phyloP scores from a whole-genome alignment of 768 basidiomycete genomes.

The Coprinopsis cinerea region DNA sequence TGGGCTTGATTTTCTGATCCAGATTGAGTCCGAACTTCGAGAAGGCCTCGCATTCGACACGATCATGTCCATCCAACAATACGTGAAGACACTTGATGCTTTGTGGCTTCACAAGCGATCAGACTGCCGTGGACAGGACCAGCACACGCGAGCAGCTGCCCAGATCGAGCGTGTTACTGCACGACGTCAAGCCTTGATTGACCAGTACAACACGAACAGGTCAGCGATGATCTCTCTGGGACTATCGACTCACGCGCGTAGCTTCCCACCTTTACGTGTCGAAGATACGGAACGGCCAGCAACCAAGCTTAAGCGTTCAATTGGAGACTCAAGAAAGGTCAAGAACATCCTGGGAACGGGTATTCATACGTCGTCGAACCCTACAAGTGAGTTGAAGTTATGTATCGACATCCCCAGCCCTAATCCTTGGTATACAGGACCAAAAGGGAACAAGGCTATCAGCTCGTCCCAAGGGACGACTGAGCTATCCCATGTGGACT shows the following conservation, averaged over 20 bases:
- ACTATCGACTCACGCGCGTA: not conserved
- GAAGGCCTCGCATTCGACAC: slow-evolving; percentile 4
- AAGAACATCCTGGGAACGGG: too few relatives aligned
- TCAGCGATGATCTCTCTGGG: not conserved
- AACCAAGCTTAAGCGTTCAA: not conserved
- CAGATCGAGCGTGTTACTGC: not conserved
- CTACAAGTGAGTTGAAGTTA: too few relatives aligned
- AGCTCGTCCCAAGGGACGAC: not conserved
- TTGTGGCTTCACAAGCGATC: not conserved
- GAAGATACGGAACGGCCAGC: not conserved
- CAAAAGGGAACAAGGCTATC: too few relatives aligned
- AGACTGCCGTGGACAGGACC: not conserved
- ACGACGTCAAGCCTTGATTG: not conserved
- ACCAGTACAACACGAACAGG: not conserved
- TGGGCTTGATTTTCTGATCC: too few relatives aligned
- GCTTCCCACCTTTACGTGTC: not conserved
- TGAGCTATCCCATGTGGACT: not conserved
- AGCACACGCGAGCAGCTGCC: slow-evolving; percentile 3
- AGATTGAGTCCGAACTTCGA: too few relatives aligned
- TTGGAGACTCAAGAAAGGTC: not conserved
- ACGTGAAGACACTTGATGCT: not conserved
- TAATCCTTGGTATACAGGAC: too few relatives aligned
- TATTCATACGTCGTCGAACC: too few relatives aligned
- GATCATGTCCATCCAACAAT: not conserved
- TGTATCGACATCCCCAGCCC: too few relatives aligned